Conservation (phyloP, 441 rosid genomes). For the Bocquillonia castaneifolia region DNA sequence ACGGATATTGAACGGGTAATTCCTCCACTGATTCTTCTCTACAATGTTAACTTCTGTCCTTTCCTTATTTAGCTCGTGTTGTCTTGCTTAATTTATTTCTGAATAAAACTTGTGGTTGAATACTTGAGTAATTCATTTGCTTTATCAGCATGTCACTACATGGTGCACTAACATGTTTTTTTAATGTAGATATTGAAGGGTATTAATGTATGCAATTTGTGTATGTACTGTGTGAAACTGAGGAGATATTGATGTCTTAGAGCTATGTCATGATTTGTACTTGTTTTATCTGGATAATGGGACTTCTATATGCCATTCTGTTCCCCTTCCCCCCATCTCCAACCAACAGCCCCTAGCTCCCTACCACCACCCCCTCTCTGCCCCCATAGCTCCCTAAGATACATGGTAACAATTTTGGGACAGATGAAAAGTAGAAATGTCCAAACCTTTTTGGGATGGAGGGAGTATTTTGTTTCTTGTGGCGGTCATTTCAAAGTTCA, state of each 20-base stretch:
- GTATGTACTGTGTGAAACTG: background rate
- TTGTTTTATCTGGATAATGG: too few relatives aligned
- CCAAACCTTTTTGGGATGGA: too few relatives aligned
- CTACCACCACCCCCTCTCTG: too few relatives aligned
- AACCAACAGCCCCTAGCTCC: too few relatives aligned
- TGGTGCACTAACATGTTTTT: background rate
- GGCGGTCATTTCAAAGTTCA: constrained; percentile 17
- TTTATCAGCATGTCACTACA: background rate
- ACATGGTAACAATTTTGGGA: too few relatives aligned
- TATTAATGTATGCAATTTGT: background rate
- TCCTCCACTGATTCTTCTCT: constrained; percentile 15
- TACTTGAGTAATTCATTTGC: constrained; percentile 3
- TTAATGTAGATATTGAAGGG: background rate
- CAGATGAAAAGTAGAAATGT: too few relatives aligned
- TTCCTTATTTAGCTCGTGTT: constrained; percentile 2
- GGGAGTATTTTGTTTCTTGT: too few relatives aligned
- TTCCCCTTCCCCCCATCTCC: too few relatives aligned
- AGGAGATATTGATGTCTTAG: too few relatives aligned
- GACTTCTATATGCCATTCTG: too few relatives aligned
- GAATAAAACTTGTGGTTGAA: constrained; percentile 2
- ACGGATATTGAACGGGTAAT: constrained; percentile 65
- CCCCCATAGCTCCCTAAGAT: too few relatives aligned
- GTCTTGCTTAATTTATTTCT: constrained; percentile 11
- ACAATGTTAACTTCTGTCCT: constrained; percentile 2
- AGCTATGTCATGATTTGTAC: too few relatives aligned